Conservation (phyloP, 192 early-diverging fungal species). For the Ramicandelaber brevisporus region DNA sequence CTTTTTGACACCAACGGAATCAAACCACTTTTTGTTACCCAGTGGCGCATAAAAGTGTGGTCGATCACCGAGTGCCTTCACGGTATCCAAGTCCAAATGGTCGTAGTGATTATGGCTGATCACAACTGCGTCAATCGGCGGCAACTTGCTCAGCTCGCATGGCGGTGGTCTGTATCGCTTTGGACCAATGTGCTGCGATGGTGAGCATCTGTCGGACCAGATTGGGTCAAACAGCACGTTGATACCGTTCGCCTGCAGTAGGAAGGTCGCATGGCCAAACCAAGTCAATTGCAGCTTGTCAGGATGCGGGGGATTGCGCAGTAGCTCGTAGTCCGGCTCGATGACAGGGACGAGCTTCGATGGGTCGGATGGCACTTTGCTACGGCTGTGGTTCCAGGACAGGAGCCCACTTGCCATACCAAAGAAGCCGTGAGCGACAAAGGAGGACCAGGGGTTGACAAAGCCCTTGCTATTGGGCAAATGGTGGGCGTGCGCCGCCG, state of each 20-base stretch:
- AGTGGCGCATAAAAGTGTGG: slow-evolving; percentile 48
- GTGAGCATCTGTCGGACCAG: slow-evolving; percentile 47
- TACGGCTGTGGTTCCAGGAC: slow-evolving; percentile 6
- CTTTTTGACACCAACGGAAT: slow-evolving; percentile 19
- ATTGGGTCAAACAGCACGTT: slow-evolving; percentile 53
- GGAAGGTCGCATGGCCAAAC: slow-evolving; percentile 34
- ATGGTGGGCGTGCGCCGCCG: too few relatives aligned
- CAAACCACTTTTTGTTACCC: slow-evolving; percentile 41
- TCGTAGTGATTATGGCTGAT: slow-evolving; percentile 81
- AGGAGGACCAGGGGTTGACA: too few relatives aligned
- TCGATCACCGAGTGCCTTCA: slow-evolving; percentile 19
- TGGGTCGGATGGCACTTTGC: slow-evolving; percentile 2
- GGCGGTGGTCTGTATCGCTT: slow-evolving; percentile 37
- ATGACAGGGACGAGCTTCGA: slow-evolving; percentile 6
- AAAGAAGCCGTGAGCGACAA: not conserved
- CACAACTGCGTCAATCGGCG: slow-evolving; percentile 41
- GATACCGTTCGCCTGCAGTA: slow-evolving; percentile 33
- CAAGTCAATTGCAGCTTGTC: slow-evolving; percentile 18
- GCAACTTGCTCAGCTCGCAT: slow-evolving; percentile 31
- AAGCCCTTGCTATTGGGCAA: too few relatives aligned
- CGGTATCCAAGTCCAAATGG: slow-evolving; percentile 45
- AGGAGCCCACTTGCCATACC: not conserved
- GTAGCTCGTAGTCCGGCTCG: slow-evolving; percentile 5
- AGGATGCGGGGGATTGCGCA: slow-evolving; percentile 2
- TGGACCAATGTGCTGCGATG: slow-evolving; percentile 33